Evolutionary conservation across 2,329 filamentous ascomycete genomes (phyloP), one percentile per base, ranked within the genome.

Genomic region (Verticillium albo-atrum): DNA sequence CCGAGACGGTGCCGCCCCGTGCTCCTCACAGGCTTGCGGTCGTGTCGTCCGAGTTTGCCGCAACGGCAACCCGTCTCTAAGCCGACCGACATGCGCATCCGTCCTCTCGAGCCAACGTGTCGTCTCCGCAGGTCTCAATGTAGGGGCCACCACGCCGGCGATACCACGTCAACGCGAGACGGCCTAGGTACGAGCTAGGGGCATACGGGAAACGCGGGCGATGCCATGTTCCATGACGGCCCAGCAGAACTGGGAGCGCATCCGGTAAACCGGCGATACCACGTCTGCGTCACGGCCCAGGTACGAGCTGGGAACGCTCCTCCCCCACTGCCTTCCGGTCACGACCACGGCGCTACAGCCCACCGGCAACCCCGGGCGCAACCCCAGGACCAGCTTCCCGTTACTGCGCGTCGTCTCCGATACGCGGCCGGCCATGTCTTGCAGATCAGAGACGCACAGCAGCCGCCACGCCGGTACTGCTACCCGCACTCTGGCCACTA

Each of bases 351-450:
- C 9, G 34, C 34, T 35, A 35, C 34, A 12, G 34, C 34, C 34
- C 15, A 35, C 34, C 34, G 34, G 34, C 34, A 35, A 35, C 34
- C 34, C 34, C 34, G 34, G 34, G 55, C 35, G 55, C 37, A 50
- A 32, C 23, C 35, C 55, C 55, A 30, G 55, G 37, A 50, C 55
- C 26, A 56, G 35, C 55, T 56, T 56, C 54, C 54, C 10, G 35
- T 47, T 56, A 56, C 54, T 23, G 54, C 54, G 55, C 30, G 30
- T 32, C 34, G 34, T 35, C 34, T 35, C 35, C 55, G n/a, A 56
- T n/a, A 14, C 37, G 26, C 55, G 32, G 37, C 55, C 55, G 26
- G 51, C 37, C 37, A 56, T 32, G 37, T 56, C 37, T 50, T 50
- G 37, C 27, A 23, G 28, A 34, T 6, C 53, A 54, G 53, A 54